Evolutionary conservation across 768 basidiomycete species (phyloP).

Genomic region (Suillus alpinus): DNA sequence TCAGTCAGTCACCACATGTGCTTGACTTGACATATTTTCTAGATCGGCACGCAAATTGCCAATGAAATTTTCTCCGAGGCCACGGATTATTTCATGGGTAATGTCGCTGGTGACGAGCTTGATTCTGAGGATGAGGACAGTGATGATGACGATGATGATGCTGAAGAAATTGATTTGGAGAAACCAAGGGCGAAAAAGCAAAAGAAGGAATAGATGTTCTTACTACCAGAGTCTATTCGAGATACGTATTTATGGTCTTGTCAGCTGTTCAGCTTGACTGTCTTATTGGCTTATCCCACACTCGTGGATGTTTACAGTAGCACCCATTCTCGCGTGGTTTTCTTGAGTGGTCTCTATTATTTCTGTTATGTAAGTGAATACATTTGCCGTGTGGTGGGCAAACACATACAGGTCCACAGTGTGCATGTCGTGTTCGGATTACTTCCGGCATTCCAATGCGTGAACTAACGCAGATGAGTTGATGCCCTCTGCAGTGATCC

Average conservation of each 20-base stretch:
- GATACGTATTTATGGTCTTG: conserved; percentile 27
- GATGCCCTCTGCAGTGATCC: too few relatives aligned
- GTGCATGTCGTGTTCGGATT: too few relatives aligned
- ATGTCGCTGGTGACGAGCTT: conserved; percentile 52
- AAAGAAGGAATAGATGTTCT: conserved; percentile 36
- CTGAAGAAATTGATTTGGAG: conserved; percentile 85
- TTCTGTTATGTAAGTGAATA: too few relatives aligned
- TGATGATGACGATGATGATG: conserved; percentile 75
- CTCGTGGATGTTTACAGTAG: conserved; percentile 6
- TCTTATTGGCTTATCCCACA: conserved; percentile 7
- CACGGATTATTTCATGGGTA: conserved; percentile 79
- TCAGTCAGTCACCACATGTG: not conserved
- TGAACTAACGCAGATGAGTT: too few relatives aligned
- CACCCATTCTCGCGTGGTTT: not conserved
- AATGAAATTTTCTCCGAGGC: conserved; percentile 80
- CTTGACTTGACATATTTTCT: conserved; percentile 6
- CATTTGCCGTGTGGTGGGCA: too few relatives aligned
- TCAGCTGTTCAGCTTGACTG: conserved; percentile 2
- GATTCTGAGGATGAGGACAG: conserved; percentile 67
- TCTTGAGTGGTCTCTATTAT: not conserved
- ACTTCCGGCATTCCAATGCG: too few relatives aligned
- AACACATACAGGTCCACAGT: too few relatives aligned
- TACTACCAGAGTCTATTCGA: conserved; percentile 13
- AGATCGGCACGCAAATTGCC: conserved; percentile 73
- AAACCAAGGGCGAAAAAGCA: conserved; percentile 77